These are phyloP conservation scores for Trametes maxima DNA, from an alignment of 768 basidiomycete species.

Conservation along the genomic window DNA sequence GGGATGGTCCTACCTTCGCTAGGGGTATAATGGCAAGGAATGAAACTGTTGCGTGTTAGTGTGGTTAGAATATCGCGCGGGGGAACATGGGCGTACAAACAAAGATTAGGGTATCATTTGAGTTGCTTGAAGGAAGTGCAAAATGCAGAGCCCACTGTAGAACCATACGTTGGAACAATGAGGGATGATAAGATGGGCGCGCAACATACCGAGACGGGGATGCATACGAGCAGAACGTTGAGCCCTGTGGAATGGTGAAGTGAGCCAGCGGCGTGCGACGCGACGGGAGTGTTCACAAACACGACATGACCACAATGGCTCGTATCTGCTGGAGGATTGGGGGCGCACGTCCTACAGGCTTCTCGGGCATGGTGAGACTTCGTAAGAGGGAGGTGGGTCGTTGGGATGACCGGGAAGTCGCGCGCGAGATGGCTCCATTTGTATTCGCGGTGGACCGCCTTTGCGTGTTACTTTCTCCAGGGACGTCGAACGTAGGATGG, in stretches of 20 bases:
- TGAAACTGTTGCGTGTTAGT: conserved; percentile 47
- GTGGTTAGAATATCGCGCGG: background rate
- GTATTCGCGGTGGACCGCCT: conserved; percentile 18
- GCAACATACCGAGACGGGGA: conserved; percentile 61
- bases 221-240: conserved; percentile 70
- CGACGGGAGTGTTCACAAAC: conserved; percentile 39
- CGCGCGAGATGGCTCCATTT: background rate
- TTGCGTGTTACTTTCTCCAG: background rate
- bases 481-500: conserved; percentile 6
- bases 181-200: conserved; percentile 19
- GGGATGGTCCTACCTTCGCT: conserved; percentile 56
- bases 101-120: conserved; percentile 64
- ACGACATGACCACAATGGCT: conserved; percentile 58
- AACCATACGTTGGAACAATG: background rate
- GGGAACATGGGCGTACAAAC: conserved; percentile 54
- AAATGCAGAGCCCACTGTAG: conserved; percentile 76
- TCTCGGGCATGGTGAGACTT: conserved; percentile 17
- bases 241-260: conserved; percentile 47
- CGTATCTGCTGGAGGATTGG: conserved; percentile 47
- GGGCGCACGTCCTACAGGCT: conserved; percentile 47
- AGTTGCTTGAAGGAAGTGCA: conserved; percentile 42
- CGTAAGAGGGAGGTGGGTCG: conserved; percentile 1
- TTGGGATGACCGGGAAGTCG: conserved; percentile 11
- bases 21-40: conserved; percentile 85
- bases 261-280: background rate